phyloP scores from a whole-genome alignment of 257 asterid genomes.

The Salvia hispanica region DNA sequence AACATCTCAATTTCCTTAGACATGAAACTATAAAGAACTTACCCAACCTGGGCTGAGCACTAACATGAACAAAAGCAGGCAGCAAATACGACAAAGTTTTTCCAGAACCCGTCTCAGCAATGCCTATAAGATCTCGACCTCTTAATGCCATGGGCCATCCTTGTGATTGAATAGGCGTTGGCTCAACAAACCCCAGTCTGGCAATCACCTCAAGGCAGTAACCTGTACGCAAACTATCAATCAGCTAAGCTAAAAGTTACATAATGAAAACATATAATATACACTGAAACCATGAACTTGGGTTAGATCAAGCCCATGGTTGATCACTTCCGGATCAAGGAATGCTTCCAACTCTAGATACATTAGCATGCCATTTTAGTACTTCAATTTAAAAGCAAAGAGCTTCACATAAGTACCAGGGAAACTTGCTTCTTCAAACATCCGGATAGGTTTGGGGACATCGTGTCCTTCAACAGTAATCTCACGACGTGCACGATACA shows the following conservation, averaged over 20 bases:
- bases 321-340: neutral
- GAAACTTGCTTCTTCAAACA: conserved; percentile 79
- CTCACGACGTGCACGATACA: conserved; percentile 71
- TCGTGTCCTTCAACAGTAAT: conserved; percentile 79
- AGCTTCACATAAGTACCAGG: conserved; percentile 53
- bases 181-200: conserved; percentile 80
- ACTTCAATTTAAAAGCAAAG: neutral
- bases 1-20: neutral
- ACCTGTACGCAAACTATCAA: conserved; percentile 44
- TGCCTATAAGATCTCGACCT: conserved; percentile 89
- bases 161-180: conserved; percentile 90
- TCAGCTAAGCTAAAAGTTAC: conserved; percentile 24
- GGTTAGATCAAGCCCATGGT: neutral
- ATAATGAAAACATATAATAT: conserved; percentile 1
- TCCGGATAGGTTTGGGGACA: conserved; percentile 78
- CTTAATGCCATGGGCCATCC: conserved; percentile 98
- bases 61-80: conserved; percentile 86
- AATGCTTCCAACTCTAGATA: conserved; percentile 13
- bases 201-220: conserved; percentile 82
- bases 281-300: conserved; percentile 7
- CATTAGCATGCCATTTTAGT: neutral
- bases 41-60: conserved; percentile 88
- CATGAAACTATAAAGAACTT: conserved; percentile 30
- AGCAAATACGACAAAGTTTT: conserved; percentile 83
- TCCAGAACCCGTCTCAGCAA: conserved; percentile 98